Percentiles rank a stretch among this genome's conserved stretches.
Conservation (phyloP, 345 rosid species). For the Eucalyptus tenuipes region DNA sequence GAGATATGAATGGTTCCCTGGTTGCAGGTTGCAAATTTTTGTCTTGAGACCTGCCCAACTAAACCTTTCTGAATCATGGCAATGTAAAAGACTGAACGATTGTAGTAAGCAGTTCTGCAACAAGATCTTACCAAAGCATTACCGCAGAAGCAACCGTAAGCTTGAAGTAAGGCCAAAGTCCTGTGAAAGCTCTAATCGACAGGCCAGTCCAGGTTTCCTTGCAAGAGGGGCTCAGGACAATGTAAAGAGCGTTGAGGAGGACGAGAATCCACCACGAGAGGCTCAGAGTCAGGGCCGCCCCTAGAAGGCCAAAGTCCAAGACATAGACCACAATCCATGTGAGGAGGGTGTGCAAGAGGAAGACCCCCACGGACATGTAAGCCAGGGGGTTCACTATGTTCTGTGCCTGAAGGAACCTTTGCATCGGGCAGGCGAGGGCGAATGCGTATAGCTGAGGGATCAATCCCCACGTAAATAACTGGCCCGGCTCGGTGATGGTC, state of each 20-base stretch:
- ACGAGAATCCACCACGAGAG: constrained; percentile 79
- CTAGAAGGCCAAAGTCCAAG: constrained; percentile 45
- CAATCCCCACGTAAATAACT: constrained; percentile 59
- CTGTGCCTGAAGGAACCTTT: constrained; percentile 91
- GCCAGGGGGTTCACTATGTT: constrained; percentile 92
- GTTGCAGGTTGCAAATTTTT: background rate
- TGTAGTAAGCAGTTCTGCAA: background rate
- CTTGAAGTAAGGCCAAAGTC: constrained; percentile 90
- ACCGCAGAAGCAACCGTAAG: constrained; percentile 77
- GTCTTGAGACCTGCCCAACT: background rate
- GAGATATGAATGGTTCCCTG: background rate
- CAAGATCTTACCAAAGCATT: constrained; percentile 61
- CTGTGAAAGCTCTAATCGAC: constrained; percentile 39
- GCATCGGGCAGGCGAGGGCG: constrained; percentile 74
- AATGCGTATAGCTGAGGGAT: constrained; percentile 84
- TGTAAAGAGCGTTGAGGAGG: constrained; percentile 34
- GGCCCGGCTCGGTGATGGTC: constrained; percentile 52
- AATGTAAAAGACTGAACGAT: background rate
- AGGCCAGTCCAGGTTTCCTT: constrained; percentile 80
- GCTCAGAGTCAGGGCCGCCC: constrained; percentile 59
- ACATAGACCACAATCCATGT: constrained; percentile 54
- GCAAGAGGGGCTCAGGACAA: constrained; percentile 56
- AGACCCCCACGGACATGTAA: constrained; percentile 61
- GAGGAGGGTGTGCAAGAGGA: constrained; percentile 55
- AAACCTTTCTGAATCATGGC: background rate